Base-by-base conservation (phyloP, 805 yeast genomes). In the Yamadazyma philogaea region DNA sequence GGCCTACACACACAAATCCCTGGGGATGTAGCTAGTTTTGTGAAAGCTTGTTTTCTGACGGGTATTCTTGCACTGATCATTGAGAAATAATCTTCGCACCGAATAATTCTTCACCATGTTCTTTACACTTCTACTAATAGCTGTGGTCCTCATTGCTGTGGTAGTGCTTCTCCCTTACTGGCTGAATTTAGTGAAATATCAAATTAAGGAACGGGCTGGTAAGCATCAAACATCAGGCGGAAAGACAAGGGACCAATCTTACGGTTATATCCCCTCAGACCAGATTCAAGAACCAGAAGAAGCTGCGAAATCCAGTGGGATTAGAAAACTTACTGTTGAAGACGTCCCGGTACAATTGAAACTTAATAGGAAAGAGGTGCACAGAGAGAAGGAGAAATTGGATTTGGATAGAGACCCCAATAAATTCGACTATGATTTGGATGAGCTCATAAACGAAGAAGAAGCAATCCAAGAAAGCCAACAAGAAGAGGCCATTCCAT, bases 131-230 rank as follows among this genome's bases (percentile, higher is more conserved):
- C 26, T 77, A 8, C 39, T 70, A 2, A 47, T 77, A 12, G 63
- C 78, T n/a, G 48, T 71, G 5, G 54, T 75, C 14, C 60, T 77
- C 7, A 58, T 75, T 10, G 61, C 64, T 0, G 52, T 74, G 17
- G 55, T 75, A 2, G 38, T 73, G 10, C 52, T 65, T 8, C 66
- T 79, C 27, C 85, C 85, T 5, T 59, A 71, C 39, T 47, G 73
- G 11, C 70, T 78, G 4, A 81, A 81, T 3, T 55, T 79, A 37
- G 77, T 80, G 3, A 60, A 64, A 3, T 65, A 72, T 49, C 28
- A 24, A 24, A 7, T 24, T 4, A 59, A 64, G 3, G 63, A 70
- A 49, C 65, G 68, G 38, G 49, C 68, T 8, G 59, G 63, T 11
- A 16, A 39, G 28, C 8, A 28, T 3, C 30, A 22, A 16, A 22